Evolutionary conservation across 371 early-diverging fungal genomes (phyloP).

Genomic region (Apophysomyces elegans): DNA sequence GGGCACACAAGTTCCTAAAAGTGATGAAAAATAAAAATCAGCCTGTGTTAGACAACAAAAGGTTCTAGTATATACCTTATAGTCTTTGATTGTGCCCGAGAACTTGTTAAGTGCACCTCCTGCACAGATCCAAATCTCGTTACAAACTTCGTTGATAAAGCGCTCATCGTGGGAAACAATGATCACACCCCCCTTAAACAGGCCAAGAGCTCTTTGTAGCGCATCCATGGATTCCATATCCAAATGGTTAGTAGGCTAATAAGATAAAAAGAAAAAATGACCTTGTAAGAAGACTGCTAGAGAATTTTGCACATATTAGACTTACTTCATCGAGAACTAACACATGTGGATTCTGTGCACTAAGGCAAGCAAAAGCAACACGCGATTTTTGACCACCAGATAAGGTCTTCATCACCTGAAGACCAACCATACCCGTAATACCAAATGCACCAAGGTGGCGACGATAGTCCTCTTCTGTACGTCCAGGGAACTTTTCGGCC

Average conservation of each 20-base stretch:
- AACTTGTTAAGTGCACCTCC: conserved; percentile 63
- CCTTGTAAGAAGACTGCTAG: background rate
- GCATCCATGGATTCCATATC: conserved; percentile 94
- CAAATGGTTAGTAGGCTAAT: conserved; percentile 86
- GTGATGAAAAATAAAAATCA: background rate
- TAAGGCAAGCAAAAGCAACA: conserved; percentile 95
- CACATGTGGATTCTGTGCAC: conserved; percentile 92
- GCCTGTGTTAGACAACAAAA: background rate
- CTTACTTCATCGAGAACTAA: conserved; percentile 94
- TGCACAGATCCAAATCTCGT: conserved; percentile 90
- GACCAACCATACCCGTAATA: conserved; percentile 93
- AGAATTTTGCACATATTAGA: background rate
- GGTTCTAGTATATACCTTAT: conserved; percentile 35
- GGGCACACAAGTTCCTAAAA: conserved; percentile 32
- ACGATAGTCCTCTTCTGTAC: conserved; percentile 94
- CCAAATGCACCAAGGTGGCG: conserved; percentile 94
- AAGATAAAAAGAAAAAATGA: conserved; percentile 5
- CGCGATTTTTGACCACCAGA: conserved; percentile 99
- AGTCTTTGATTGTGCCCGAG: conserved; percentile 64
- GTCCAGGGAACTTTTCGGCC: conserved; percentile 86
- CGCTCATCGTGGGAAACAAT: conserved; percentile 95
- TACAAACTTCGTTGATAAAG: conserved; percentile 87
- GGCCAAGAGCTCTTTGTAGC: conserved; percentile 76
- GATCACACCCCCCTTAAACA: conserved; percentile 89
- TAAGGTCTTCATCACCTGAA: conserved; percentile 93